Percentiles rank a stretch among this genome's conserved stretches.
Evolutionary conservation across 306 rosid genomes (phyloP).

Genomic region (Hylodesmum podocarpum): DNA sequence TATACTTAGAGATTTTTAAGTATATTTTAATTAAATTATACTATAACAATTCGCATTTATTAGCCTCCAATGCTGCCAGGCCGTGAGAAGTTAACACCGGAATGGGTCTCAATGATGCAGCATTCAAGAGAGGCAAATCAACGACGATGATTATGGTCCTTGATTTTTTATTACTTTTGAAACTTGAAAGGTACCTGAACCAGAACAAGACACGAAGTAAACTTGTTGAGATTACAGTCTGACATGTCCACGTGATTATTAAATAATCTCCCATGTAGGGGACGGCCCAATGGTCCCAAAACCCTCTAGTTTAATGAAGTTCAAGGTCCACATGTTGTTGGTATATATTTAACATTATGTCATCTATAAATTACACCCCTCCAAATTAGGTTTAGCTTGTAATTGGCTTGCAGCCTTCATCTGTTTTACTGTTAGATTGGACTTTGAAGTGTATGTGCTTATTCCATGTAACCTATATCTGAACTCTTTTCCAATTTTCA

Average conservation of each 20-base stretch:
- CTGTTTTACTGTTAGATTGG: background rate
- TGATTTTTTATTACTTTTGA: background rate
- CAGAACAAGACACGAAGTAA: constrained; percentile 13
- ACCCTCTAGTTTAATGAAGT: background rate
- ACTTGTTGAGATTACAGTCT: constrained; percentile 5
- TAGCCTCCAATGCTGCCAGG: constrained; percentile 25
- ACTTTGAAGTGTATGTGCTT: background rate
- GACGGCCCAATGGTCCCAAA: constrained; percentile 13
- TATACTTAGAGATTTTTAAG: too few species aligned
- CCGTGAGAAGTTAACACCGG: background rate
- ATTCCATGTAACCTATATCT: background rate
- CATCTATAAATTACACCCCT: constrained; percentile 30
- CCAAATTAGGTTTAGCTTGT: constrained; percentile 24
- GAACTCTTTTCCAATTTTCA: background rate
- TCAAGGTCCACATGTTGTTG: constrained; percentile 18
- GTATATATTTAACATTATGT: constrained; percentile 8
- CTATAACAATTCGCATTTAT: background rate
- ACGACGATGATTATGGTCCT: background rate
- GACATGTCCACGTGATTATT: constrained; percentile 22
- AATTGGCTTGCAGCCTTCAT: background rate
- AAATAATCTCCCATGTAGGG: background rate
- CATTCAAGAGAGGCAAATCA: background rate
- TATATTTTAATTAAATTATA: background rate
- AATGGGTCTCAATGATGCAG: background rate
- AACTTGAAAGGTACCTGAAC: constrained; percentile 6